These are phyloP conservation scores for Chaetomium globosum DNA, from an alignment of 2,329 filamentous ascomycete species.

Conservation along the genomic window DNA sequence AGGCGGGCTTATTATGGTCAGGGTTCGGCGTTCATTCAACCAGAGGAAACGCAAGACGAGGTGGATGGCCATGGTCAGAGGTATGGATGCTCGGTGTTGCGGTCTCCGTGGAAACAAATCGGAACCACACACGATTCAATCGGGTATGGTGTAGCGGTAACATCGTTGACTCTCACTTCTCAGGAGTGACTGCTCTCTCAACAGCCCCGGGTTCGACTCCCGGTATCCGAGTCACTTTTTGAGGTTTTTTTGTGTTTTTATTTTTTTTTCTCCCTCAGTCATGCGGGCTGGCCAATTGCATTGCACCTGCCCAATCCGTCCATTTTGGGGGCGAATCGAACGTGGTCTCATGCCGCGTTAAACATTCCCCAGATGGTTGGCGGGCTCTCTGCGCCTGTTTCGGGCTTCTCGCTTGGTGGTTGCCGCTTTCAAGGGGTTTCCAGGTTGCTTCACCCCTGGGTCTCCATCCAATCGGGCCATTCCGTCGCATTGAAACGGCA, in stretches of 20 bases:
- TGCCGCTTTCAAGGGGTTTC: neutral
- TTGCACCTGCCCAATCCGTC: neutral
- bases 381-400: neutral
- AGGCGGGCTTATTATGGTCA: neutral
- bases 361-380: too few relatives aligned
- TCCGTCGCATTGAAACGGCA: slow-evolving; percentile 9
- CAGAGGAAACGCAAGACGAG: neutral
- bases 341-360: too few relatives aligned
- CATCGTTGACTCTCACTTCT: slow-evolving; percentile 30
- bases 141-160: slow-evolving; percentile 31
- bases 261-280: neutral
- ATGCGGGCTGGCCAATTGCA: neutral
- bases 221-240: slow-evolving; percentile 31
- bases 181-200: slow-evolving; percentile 25
- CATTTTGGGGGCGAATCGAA: too few relatives aligned
- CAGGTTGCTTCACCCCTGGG: slow-evolving; percentile 6
- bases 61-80: neutral
- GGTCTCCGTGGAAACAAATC: slow-evolving; percentile 15
- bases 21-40: neutral
- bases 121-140: slow-evolving; percentile 28
- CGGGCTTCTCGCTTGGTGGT: neutral
- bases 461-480: slow-evolving; percentile 12
- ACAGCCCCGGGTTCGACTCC: slow-evolving; percentile 31
- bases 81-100: neutral
- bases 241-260: too few relatives aligned